These are phyloP conservation scores for Colletotrichum costaricense DNA, from an alignment of 2,329 filamentous ascomycete species.

Conservation along the genomic window DNA sequence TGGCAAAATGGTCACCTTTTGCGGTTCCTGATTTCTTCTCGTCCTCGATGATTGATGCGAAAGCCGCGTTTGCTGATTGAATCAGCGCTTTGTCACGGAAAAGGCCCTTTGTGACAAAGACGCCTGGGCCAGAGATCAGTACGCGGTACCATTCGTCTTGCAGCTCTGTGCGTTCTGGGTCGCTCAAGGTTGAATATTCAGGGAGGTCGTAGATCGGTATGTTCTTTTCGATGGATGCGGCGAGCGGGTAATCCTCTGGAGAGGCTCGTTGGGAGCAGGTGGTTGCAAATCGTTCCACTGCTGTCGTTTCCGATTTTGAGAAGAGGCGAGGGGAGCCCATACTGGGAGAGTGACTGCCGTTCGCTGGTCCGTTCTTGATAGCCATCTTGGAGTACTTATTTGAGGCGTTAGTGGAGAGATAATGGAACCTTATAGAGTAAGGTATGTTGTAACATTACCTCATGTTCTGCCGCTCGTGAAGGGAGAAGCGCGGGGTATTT, in stretches of 20 bases:
- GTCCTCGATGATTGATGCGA: constrained; percentile 58
- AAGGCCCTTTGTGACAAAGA: constrained; percentile 67
- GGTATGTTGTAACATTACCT: background rate
- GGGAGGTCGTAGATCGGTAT: constrained; percentile 66
- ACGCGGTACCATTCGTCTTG: constrained; percentile 72
- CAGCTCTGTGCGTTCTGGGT: constrained; percentile 48
- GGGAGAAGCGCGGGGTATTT: constrained; percentile 19
- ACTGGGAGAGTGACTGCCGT: background rate
- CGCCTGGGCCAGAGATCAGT: constrained; percentile 66
- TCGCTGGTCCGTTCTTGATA: background rate
- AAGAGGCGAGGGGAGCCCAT: constrained; percentile 37
- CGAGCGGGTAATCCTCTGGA: constrained; percentile 58
- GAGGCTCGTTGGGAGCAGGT: constrained; percentile 55
- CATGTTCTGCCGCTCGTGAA: background rate
- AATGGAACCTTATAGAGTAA: background rate
- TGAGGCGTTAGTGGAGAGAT: background rate
- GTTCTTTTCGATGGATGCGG: constrained; percentile 56
- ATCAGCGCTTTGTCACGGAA: constrained; percentile 56
- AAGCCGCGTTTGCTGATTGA: constrained; percentile 58
- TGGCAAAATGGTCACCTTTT: constrained; percentile 71
- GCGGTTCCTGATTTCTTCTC: constrained; percentile 49
- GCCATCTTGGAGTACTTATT: background rate
- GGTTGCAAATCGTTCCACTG: constrained; percentile 54
- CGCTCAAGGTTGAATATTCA: constrained; percentile 43
- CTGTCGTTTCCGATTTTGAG: constrained; percentile 43